A percentile compares a stretch with the other conserved stretches of the same genome.
These are phyloP conservation scores for Tripidium arundinaceum DNA, from an alignment of 202 grass and related monocot species.

Conservation along the genomic window DNA sequence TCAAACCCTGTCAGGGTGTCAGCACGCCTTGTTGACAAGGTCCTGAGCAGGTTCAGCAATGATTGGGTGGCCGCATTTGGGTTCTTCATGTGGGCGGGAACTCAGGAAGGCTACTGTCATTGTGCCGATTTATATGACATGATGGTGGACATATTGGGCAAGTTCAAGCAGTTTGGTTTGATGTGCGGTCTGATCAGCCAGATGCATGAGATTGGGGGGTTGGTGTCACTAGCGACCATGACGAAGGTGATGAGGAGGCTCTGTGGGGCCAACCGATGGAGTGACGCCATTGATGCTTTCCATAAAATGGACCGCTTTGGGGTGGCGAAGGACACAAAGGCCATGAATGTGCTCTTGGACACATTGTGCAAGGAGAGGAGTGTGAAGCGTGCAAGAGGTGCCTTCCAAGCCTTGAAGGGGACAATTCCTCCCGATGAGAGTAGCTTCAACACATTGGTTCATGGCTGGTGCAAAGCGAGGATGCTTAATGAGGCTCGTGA, in stretches of 20 bases:
- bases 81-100: constrained; percentile 71
- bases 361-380: constrained; percentile 85
- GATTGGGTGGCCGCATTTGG: constrained; percentile 57
- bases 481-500: constrained; percentile 54
- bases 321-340: constrained; percentile 57
- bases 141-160: constrained; percentile 76
- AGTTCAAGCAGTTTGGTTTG: constrained; percentile 66
- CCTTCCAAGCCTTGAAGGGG: constrained; percentile 46
- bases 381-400: constrained; percentile 59
- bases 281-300: constrained; percentile 53
- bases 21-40: constrained; percentile 44
- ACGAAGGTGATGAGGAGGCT: constrained; percentile 86
- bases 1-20: constrained; percentile 45
- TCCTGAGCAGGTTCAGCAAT: constrained; percentile 53
- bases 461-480: constrained; percentile 78
- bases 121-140: constrained; percentile 43
- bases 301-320: constrained; percentile 54
- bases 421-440: constrained; percentile 51
- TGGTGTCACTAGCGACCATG: constrained; percentile 61
- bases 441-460: constrained; percentile 70
- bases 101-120: constrained; percentile 52
- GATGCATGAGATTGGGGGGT: constrained; percentile 49
- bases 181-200: constrained; percentile 66
- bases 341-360: constrained; percentile 73
- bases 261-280: constrained; percentile 55